phyloP scores from a whole-genome alignment of 2,329 filamentous ascomycete species.

The Cytospora mali region DNA sequence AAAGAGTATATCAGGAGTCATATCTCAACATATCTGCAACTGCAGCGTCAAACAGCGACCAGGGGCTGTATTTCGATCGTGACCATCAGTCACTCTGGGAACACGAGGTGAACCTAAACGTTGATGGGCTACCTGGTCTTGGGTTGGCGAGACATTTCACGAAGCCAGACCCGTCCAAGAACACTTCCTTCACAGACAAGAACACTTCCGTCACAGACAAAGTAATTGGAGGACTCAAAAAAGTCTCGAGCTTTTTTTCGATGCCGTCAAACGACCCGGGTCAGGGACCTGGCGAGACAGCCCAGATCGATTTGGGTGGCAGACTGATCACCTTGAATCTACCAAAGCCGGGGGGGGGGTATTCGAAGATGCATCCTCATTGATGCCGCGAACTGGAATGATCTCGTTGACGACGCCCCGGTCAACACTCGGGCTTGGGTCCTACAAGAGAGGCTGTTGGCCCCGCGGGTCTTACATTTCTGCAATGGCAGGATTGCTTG shows the following conservation, averaged over 20 bases:
- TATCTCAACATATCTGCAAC: constrained; percentile 31
- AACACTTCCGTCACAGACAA: too few relatives aligned
- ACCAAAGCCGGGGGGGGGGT: neutral
- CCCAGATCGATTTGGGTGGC: neutral
- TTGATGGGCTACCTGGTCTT: constrained; percentile 1
- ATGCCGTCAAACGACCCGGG: too few relatives aligned
- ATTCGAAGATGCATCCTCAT: neutral
- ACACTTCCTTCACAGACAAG: too few relatives aligned
- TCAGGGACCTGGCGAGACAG: accelerated
- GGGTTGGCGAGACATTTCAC: neutral
- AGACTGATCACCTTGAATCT: neutral
- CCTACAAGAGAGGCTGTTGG: constrained; percentile 32
- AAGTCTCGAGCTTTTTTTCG: too few relatives aligned
- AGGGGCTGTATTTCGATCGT: constrained; percentile 8
- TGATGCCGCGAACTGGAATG: neutral
- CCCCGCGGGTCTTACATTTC: constrained; percentile 31
- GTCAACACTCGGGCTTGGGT: constrained; percentile 32
- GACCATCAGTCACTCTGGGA: constrained; percentile 1
- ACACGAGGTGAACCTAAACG: neutral
- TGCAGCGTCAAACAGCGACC: constrained; percentile 20
- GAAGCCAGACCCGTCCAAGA: too few relatives aligned
- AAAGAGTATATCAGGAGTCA: constrained; percentile 28
- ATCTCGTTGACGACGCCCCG: neutral
- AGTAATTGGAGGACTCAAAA: too few relatives aligned
- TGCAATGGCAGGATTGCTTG: constrained; percentile 27